Percentiles rank a stretch among this genome's conserved stretches.
Conservation (phyloP, 768 basidiomycete species). For the Russula ochroleuca region DNA sequence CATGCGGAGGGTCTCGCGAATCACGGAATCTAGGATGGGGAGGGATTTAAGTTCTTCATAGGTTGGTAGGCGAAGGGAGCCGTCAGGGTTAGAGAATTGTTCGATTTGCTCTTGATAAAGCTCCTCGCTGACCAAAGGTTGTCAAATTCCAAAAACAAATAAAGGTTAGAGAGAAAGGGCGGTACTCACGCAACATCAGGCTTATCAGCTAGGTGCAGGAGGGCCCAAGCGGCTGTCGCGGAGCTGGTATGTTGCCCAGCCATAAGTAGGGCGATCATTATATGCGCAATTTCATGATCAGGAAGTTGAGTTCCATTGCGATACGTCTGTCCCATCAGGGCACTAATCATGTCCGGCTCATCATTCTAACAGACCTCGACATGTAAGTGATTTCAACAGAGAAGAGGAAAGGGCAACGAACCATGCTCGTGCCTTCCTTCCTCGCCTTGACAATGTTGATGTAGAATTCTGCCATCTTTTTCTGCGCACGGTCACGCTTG, state of each 20-base stretch:
- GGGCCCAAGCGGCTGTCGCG: conserved; percentile 83
- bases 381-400: conserved; percentile 15
- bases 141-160: conserved; percentile 8
- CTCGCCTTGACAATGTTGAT: conserved; percentile 78
- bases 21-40: conserved; percentile 80
- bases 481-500: conserved; percentile 82
- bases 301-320: conserved; percentile 69
- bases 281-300: conserved; percentile 94
- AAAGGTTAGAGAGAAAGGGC: neutral
- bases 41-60: conserved; percentile 84
- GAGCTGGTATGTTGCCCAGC: conserved; percentile 99
- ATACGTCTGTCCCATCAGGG: conserved; percentile 80
- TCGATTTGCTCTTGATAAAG: conserved; percentile 89
- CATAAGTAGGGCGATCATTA: conserved; percentile 99
- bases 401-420: conserved; percentile 30
- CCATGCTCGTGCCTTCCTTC: conserved; percentile 44
- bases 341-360: conserved; percentile 89
- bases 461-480: conserved; percentile 93
- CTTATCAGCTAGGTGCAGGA: conserved; percentile 80
- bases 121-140: conserved; percentile 51
- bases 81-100: conserved; percentile 73
- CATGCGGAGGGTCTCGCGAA: conserved; percentile 88
- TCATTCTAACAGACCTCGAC: conserved; percentile 39
- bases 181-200: conserved; percentile 65
- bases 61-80: conserved; percentile 70